Percentiles rank a stretch among this genome's conserved stretches.
phyloP scores from a whole-genome alignment of 2,329 filamentous ascomycete genomes.

The Knoxdaviesia proteae region DNA sequence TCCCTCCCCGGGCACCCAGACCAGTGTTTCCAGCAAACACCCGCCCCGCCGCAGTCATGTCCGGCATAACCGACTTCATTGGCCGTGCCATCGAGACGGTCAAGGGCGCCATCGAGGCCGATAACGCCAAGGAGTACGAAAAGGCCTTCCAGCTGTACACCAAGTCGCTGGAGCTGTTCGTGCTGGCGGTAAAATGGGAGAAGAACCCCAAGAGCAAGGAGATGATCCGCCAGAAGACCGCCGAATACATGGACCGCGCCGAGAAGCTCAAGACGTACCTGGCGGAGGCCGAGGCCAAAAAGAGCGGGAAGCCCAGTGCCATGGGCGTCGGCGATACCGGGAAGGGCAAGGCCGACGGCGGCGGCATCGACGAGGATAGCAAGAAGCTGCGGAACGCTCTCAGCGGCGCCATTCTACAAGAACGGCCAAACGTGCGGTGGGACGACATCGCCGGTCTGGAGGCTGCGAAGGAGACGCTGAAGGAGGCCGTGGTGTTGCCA shows the following conservation, averaged over 20 bases:
- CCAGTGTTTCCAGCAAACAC: not conserved
- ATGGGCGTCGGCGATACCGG: slow-evolving; percentile 54
- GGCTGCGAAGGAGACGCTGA: slow-evolving; percentile 83
- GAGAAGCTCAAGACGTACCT: slow-evolving; percentile 94
- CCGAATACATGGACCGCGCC: slow-evolving; percentile 94
- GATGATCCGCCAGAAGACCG: slow-evolving; percentile 88
- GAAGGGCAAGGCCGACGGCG: slow-evolving; percentile 37
- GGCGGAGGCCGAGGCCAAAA: slow-evolving; percentile 46
- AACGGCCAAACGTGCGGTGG: slow-evolving; percentile 93
- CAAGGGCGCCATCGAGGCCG: slow-evolving; percentile 91
- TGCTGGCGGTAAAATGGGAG: slow-evolving; percentile 98
- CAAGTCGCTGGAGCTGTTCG: slow-evolving; percentile 87
- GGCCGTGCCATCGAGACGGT: slow-evolving; percentile 92
- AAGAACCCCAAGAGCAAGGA: slow-evolving; percentile 96
- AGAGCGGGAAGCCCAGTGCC: slow-evolving; percentile 23
- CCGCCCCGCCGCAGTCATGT: slow-evolving; percentile 2
- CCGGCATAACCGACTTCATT: slow-evolving; percentile 58
- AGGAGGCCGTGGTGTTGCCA: slow-evolving; percentile 90
- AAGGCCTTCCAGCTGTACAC: slow-evolving; percentile 95
- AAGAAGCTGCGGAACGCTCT: slow-evolving; percentile 90
- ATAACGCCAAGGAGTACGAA: slow-evolving; percentile 90
- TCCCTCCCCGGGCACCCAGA: too few species aligned
- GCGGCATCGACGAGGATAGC: slow-evolving; percentile 66
- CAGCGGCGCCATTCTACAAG: slow-evolving; percentile 77
- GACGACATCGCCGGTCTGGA: slow-evolving; percentile 95